Evolutionary conservation across 202 grass and related monocot species (phyloP).

Genomic region (Bolboschoenoplectus hybrid): DNA sequence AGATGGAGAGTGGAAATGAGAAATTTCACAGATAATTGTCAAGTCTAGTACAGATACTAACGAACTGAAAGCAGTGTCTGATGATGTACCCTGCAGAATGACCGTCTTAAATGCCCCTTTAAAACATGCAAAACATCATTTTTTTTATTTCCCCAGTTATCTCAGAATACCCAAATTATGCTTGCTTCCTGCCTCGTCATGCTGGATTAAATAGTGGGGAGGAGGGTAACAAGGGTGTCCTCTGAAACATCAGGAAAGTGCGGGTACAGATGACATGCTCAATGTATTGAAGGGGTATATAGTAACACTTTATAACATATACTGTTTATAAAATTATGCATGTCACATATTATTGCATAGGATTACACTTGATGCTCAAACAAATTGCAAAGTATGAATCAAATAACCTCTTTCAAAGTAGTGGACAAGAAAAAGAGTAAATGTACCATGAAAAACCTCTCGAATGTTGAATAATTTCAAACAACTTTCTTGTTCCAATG

Average conservation of each 20-base stretch:
- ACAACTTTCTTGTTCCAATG: slow-evolving; percentile 75
- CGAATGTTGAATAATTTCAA: slow-evolving; percentile 88
- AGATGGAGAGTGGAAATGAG: not conserved
- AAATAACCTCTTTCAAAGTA: slow-evolving; percentile 27
- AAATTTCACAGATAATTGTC: not conserved
- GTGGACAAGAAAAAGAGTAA: slow-evolving; percentile 34
- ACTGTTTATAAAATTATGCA: slow-evolving; percentile 13
- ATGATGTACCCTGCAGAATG: slow-evolving; percentile 8
- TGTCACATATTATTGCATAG: not conserved
- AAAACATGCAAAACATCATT: not conserved
- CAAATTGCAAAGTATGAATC: not conserved
- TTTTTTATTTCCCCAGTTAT: not conserved
- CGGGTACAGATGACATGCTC: not conserved
- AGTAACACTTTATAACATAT: not conserved
- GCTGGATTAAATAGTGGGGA: not conserved
- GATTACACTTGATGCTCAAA: not conserved
- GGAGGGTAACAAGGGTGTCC: not conserved
- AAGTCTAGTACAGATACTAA: not conserved
- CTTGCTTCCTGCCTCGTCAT: not conserved
- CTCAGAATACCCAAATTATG: slow-evolving; percentile 6
- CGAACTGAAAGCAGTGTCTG: not conserved
- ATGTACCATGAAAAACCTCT: slow-evolving; percentile 90
- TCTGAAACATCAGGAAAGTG: slow-evolving; percentile 8
- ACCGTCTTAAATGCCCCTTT: not conserved
- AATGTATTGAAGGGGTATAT: not conserved